Conservation (phyloP, 2,329 filamentous ascomycete species). For the Chrysoporthe cubensis region DNA sequence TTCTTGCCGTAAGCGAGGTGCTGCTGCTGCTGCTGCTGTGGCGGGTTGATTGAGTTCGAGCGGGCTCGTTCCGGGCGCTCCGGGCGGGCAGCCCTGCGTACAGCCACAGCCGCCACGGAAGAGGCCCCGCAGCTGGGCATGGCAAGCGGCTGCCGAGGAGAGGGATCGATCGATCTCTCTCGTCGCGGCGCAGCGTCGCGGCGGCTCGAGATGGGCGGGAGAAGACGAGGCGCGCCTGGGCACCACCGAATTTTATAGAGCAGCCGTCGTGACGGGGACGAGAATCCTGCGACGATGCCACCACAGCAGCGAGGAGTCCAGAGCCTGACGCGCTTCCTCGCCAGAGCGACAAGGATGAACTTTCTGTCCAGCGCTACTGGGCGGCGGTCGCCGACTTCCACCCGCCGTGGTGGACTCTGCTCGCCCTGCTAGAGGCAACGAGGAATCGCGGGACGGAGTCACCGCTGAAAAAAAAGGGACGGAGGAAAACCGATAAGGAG, state of each 20-base stretch:
- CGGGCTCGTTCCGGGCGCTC: neutral
- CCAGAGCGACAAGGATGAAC: constrained; percentile 16
- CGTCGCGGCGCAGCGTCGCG: no score
- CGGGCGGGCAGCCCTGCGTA: neutral
- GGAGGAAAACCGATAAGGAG: neutral
- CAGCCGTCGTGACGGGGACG: no score
- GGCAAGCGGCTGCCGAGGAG: no score
- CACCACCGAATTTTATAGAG: no score
- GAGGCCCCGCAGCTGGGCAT: no score
- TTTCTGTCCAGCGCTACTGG: constrained; percentile 13
- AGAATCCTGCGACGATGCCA: no score
- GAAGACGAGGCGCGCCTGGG: no score
- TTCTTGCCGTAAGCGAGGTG: neutral
- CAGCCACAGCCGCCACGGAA: no score
- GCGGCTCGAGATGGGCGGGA: no score
- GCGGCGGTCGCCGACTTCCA: constrained; percentile 17
- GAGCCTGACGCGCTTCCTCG: neutral
- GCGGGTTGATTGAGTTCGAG: neutral
- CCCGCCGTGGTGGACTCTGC: constrained; percentile 9
- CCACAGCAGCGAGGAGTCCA: neutral
- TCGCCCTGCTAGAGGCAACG: constrained; percentile 3
- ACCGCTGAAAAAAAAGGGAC: neutral
- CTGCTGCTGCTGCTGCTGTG: neutral
- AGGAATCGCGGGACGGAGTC: constrained; percentile 9
- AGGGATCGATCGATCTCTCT: no score